phyloP scores from a whole-genome alignment of 805 yeast genomes.

The Lipomyces sp. region DNA sequence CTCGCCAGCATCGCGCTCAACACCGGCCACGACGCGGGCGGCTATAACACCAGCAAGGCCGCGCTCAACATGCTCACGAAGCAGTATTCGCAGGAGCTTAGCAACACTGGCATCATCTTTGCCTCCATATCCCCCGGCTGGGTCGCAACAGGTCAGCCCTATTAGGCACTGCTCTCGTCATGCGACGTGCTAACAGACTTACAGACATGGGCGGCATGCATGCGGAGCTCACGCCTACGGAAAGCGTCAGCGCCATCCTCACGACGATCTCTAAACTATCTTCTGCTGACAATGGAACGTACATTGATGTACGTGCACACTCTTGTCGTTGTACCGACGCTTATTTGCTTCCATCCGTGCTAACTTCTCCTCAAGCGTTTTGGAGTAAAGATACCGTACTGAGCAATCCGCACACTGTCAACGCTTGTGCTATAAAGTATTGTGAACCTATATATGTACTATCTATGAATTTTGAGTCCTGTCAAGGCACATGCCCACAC shows the following conservation, averaged over 20 bases:
- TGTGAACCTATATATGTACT: no score
- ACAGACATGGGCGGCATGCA: slow-evolving; percentile 9
- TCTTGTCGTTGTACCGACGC: background rate
- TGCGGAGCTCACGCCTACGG: background rate
- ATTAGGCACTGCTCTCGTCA: background rate
- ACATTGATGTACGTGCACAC: slow-evolving; percentile 2
- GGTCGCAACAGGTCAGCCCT: slow-evolving; percentile 10
- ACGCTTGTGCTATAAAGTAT: no score
- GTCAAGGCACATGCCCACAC: no score
- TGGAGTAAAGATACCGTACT: slow-evolving; percentile 2
- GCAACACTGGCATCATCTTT: slow-evolving; percentile 1
- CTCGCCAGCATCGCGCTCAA: slow-evolving; percentile 9
- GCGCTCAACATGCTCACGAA: slow-evolving; percentile 15
- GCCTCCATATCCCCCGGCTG: slow-evolving; percentile 11
- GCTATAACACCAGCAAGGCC: slow-evolving; percentile 12
- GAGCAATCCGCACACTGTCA: no score
- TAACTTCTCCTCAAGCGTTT: slow-evolving; percentile 1
- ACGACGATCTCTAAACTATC: background rate
- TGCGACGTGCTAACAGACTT: background rate
- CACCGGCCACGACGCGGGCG: slow-evolving; percentile 2
- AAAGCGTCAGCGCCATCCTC: slow-evolving; percentile 6
- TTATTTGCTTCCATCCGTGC: background rate
- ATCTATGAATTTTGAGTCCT: no score
- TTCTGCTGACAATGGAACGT: slow-evolving; percentile 3
- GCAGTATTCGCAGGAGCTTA: slow-evolving; percentile 6